Evolutionary conservation across 2,329 filamentous ascomycete species (phyloP).

Genomic region (Amauroascus verrucosus): DNA sequence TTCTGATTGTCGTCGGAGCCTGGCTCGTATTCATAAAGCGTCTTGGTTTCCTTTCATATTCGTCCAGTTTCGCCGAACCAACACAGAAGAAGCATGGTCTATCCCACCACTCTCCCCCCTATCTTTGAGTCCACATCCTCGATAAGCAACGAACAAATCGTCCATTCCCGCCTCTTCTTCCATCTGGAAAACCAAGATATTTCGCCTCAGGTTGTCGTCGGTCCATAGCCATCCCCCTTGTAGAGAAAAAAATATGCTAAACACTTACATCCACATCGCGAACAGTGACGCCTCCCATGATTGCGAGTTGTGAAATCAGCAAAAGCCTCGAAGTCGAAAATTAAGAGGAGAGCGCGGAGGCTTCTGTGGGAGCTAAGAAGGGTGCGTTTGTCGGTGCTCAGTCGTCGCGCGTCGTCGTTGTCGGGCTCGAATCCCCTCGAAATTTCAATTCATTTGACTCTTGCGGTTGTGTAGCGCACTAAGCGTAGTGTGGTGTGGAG

Average conservation of each 20-base stretch:
- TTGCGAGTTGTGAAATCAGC: conserved; percentile 38
- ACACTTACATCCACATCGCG: conserved; percentile 54
- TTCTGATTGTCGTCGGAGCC: conserved; percentile 5
- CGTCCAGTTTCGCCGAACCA: too few species aligned
- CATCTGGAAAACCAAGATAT: background rate
- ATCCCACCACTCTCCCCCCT: too few species aligned
- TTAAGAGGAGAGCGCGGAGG: conserved; percentile 16
- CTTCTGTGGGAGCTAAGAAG: conserved; percentile 10
- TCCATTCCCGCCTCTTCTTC: background rate
- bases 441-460: conserved; percentile 13
- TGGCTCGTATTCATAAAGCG: background rate
- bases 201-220: background rate
- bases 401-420: conserved; percentile 17
- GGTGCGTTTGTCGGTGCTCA: conserved; percentile 14
- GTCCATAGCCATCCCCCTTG: background rate
- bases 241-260: background rate
- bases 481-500: conserved; percentile 27
- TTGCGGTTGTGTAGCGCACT: conserved; percentile 17
- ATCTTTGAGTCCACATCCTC: background rate
- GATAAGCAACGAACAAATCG: background rate
- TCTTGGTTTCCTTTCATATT: background rate
- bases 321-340: conserved; percentile 25
- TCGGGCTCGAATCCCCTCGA: conserved; percentile 15
- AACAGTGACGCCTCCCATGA: conserved; percentile 58
- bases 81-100: too few species aligned